These are phyloP conservation scores for Pisolithus microcarpus DNA, from an alignment of 768 basidiomycete species.

Conservation along the genomic window DNA sequence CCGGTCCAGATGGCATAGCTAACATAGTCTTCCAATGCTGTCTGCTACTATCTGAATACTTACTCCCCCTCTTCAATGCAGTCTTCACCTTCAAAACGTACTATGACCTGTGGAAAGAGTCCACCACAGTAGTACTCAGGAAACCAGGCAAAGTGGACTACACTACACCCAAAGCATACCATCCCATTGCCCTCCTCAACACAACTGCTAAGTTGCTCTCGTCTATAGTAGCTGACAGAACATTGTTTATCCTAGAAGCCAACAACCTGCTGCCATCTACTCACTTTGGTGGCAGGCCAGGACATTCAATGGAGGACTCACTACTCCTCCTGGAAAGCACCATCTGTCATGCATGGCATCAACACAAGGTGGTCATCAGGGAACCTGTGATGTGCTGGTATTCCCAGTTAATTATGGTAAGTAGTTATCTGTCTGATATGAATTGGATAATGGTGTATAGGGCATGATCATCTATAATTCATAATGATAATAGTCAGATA, in stretches of 20 bases:
- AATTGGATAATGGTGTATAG: no score
- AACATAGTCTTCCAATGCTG: constrained; percentile 18
- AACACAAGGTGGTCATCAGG: constrained; percentile 28
- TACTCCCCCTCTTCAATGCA: no score
- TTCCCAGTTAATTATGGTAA: no score
- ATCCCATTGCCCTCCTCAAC: constrained; percentile 32
- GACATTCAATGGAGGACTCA: constrained; percentile 32
- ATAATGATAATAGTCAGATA: no score
- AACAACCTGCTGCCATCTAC: constrained; percentile 22
- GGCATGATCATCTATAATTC: no score
- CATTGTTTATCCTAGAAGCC: no score
- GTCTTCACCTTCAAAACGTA: no score
- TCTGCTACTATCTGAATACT: constrained; percentile 5
- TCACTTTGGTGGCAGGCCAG: constrained; percentile 36
- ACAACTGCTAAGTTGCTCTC: background rate
- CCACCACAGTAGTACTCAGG: no score
- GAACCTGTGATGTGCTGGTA: no score
- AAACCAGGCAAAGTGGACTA: constrained; percentile 33
- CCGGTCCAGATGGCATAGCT: constrained; percentile 22
- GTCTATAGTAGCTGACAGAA: no score
- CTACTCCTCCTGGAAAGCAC: constrained; percentile 25
- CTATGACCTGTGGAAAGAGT: no score
- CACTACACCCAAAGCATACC: constrained; percentile 24
- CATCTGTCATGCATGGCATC: constrained; percentile 35
- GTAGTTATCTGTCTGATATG: no score